These are phyloP conservation scores for Hericium rajendrae DNA, from an alignment of 768 basidiomycete species.

Conservation along the genomic window DNA sequence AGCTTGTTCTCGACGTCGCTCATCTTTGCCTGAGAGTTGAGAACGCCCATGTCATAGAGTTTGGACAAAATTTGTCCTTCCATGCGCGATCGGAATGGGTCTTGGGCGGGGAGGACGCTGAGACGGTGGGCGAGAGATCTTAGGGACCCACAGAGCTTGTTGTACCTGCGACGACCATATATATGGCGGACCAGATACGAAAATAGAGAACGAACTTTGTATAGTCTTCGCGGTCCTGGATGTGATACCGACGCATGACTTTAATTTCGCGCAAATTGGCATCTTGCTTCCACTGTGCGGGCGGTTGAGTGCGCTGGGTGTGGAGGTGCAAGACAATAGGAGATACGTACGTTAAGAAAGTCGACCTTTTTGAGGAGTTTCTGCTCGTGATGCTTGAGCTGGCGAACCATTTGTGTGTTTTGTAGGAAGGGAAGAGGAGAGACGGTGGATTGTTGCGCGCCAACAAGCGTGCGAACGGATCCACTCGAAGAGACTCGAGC, in stretches of 20 bases:
- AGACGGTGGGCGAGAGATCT: constrained; percentile 81
- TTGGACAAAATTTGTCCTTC: constrained; percentile 85
- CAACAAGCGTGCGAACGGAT: constrained; percentile 14
- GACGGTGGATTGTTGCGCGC: constrained; percentile 11
- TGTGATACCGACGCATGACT: constrained; percentile 91
- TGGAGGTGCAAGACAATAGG: not conserved
- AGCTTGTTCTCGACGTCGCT: constrained; percentile 92
- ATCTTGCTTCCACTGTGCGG: constrained; percentile 89
- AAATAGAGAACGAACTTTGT: constrained; percentile 50
- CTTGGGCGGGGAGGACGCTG: constrained; percentile 78
- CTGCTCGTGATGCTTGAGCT: constrained; percentile 94
- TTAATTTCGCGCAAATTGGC: constrained; percentile 82
- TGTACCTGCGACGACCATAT: constrained; percentile 48
- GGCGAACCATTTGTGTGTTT: constrained; percentile 68
- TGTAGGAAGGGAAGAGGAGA: not conserved
- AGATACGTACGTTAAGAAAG: constrained; percentile 70
- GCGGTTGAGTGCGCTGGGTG: not conserved
- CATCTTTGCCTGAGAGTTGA: constrained; percentile 79
- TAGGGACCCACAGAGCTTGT: constrained; percentile 86
- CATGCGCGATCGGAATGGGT: constrained; percentile 79
- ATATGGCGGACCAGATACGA: not conserved
- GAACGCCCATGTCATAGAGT: constrained; percentile 93
- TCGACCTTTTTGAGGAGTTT: constrained; percentile 94
- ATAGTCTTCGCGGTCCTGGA: constrained; percentile 91
- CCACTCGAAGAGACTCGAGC: not conserved